Percentiles rank a stretch among this genome's conserved stretches.
Evolutionary conservation across 2,329 filamentous ascomycete genomes (phyloP).

Genomic region (Lachnellula cervina): DNA sequence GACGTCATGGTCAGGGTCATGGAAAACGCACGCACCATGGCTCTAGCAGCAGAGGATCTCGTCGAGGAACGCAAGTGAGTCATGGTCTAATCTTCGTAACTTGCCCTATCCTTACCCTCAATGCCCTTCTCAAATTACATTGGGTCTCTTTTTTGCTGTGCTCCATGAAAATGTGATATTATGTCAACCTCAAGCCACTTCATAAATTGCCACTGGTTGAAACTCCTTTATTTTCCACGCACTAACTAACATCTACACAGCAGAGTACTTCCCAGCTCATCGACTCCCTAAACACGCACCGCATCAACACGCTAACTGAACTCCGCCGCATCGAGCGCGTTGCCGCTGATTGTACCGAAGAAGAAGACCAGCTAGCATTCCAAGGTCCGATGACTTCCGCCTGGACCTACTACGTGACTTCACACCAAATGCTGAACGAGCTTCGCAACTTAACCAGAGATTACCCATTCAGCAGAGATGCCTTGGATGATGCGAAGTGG

Average conservation of each 20-base stretch:
- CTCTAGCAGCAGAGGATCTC: conserved; percentile 18
- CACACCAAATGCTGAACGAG: conserved; percentile 64
- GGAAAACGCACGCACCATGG: conserved; percentile 18
- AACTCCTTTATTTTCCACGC: not conserved
- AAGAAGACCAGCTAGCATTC: conserved; percentile 52
- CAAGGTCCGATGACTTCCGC: conserved; percentile 63
- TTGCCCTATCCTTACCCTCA: conserved; percentile 9
- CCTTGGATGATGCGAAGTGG: conserved; percentile 60
- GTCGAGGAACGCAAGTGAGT: conserved; percentile 28
- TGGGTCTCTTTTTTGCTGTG: not conserved
- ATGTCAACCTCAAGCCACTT: not conserved
- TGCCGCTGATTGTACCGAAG: conserved; percentile 52
- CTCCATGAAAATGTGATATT: not conserved
- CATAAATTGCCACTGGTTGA: not conserved
- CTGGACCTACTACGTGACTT: conserved; percentile 68
- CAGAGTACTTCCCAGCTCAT: conserved; percentile 47
- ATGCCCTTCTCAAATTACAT: not conserved
- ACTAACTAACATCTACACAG: conserved; percentile 13
- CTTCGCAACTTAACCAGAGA: conserved; percentile 62
- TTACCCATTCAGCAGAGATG: conserved; percentile 63
- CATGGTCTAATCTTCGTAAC: conserved; percentile 28
- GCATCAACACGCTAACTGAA: conserved; percentile 69
- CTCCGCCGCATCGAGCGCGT: conserved; percentile 66
- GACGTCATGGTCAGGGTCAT: conserved; percentile 4
- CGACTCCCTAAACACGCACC: conserved; percentile 57